Evolutionary conservation across 2,329 filamentous ascomycete genomes (phyloP).

Genomic region (Ophiostoma tasmaniense): DNA sequence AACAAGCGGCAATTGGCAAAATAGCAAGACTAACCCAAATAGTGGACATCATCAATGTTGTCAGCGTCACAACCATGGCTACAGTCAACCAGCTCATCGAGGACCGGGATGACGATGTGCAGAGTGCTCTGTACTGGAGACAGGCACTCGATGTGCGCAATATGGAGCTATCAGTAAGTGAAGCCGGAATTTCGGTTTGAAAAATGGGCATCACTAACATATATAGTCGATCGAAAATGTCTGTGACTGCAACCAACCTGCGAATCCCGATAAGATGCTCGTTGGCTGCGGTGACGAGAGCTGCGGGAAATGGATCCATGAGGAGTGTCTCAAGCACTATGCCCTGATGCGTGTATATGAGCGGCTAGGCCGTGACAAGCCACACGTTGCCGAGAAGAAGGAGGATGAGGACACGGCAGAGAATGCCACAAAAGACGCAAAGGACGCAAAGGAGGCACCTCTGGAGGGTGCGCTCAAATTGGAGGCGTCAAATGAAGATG

Average conservation of each 20-base stretch:
- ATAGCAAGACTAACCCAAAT: conserved; percentile 8
- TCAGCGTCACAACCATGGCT: conserved; percentile 55
- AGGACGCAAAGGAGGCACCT: background rate
- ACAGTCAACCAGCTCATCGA: conserved; percentile 62
- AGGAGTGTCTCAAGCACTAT: conserved; percentile 52
- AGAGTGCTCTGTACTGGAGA: conserved; percentile 54
- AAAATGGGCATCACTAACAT: background rate
- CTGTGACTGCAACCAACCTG: conserved; percentile 52
- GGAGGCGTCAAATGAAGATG: conserved; percentile 25
- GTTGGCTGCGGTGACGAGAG: conserved; percentile 47
- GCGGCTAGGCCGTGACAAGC: conserved; percentile 42
- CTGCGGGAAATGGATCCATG: conserved; percentile 56
- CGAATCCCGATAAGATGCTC: conserved; percentile 53
- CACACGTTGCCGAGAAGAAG: conserved; percentile 33
- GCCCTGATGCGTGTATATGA: conserved; percentile 43
- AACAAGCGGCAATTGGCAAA: too few relatives aligned
- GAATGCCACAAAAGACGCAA: background rate
- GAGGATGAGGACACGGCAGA: conserved; percentile 22
- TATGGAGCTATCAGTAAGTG: conserved; percentile 46
- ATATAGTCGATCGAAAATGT: conserved; percentile 43
- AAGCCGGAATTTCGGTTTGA: background rate
- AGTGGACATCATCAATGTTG: conserved; percentile 69
- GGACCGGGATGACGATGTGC: conserved; percentile 54
- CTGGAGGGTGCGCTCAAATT: conserved; percentile 25
- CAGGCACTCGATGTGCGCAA: conserved; percentile 53